A percentile compares a stretch with the other conserved stretches of the same genome.
These are phyloP conservation scores for Phialophora verrucosa DNA, from an alignment of 2,329 filamentous ascomycete species.

Conservation along the genomic window DNA sequence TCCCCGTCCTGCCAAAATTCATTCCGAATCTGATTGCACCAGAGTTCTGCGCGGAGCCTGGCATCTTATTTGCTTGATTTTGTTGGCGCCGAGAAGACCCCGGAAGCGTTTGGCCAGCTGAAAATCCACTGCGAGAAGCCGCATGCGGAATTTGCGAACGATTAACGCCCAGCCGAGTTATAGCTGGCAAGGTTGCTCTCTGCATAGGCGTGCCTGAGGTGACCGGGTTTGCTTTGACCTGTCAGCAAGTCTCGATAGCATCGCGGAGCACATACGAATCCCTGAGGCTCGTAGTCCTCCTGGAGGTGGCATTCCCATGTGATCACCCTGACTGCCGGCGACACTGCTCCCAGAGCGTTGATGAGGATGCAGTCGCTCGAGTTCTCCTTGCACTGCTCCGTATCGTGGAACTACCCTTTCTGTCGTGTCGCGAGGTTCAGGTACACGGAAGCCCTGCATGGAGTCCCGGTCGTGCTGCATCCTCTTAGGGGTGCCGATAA, in stretches of 20 bases:
- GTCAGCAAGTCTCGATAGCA: slow-evolving; percentile 14
- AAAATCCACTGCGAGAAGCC: slow-evolving; percentile 12
- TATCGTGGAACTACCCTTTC: slow-evolving; percentile 36
- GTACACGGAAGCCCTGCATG: slow-evolving; percentile 3
- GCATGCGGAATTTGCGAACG: slow-evolving; percentile 26
- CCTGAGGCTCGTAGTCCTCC: slow-evolving; percentile 7
- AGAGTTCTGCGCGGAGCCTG: slow-evolving; percentile 5
- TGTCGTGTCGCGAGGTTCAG: slow-evolving; percentile 20
- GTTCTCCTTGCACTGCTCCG: slow-evolving; percentile 39
- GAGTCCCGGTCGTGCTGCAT: slow-evolving; percentile 38
- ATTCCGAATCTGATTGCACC: slow-evolving; percentile 16
- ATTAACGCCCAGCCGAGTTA: slow-evolving; percentile 16
- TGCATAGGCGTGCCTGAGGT: slow-evolving; percentile 24
- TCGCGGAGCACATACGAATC: slow-evolving; percentile 18
- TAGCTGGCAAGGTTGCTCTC: slow-evolving; percentile 19
- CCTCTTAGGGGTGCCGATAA: slow-evolving; percentile 29
- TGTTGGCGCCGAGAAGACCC: slow-evolving; percentile 20
- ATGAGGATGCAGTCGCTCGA: slow-evolving; percentile 48
- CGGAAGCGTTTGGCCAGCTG: slow-evolving; percentile 4
- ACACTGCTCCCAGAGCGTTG: slow-evolving; percentile 39
- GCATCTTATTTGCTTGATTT: slow-evolving; percentile 14
- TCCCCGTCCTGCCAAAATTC: slow-evolving; percentile 20
- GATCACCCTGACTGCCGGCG: slow-evolving; percentile 12
- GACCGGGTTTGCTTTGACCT: slow-evolving; percentile 12
- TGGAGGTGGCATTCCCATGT: slow-evolving; percentile 21